Evolutionary conservation across 768 basidiomycete genomes (phyloP).

Genomic region (Trametes sanguinea): DNA sequence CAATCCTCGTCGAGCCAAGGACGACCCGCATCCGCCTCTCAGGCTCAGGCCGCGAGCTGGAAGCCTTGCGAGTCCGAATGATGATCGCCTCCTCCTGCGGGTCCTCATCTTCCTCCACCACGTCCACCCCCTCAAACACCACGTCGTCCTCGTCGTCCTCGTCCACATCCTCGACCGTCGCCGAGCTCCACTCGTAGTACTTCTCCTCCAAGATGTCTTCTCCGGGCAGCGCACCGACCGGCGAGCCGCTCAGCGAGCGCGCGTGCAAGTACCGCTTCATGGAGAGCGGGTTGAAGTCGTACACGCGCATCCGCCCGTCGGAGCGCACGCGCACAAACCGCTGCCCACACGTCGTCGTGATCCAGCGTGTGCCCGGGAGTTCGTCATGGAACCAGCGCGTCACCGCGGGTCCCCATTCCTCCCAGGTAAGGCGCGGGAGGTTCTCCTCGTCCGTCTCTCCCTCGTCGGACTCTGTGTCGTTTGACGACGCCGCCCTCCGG

Average conservation of each 20-base stretch:
- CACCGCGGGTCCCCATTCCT: slow-evolving; percentile 26
- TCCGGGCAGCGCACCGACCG: slow-evolving; percentile 6
- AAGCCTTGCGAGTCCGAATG: background rate
- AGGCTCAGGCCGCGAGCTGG: background rate
- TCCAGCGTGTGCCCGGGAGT: slow-evolving; percentile 30
- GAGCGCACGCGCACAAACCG: slow-evolving; percentile 26
- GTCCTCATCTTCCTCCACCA: background rate
- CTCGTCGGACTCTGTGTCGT: background rate
- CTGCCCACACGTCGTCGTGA: slow-evolving; percentile 36
- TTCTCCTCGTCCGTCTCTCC: background rate
- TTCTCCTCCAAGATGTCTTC: slow-evolving; percentile 10
- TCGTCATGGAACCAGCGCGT: slow-evolving; percentile 32
- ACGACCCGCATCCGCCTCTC: slow-evolving; percentile 9
- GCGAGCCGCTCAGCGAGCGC: slow-evolving; percentile 4
- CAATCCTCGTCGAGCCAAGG: slow-evolving; percentile 13
- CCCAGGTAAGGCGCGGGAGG: slow-evolving; percentile 21
- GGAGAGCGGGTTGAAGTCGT: slow-evolving; percentile 29
- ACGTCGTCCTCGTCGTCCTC: background rate
- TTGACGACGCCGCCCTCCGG: no score
- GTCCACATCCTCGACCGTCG: background rate
- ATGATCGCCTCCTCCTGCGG: background rate
- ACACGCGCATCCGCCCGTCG: slow-evolving; percentile 18
- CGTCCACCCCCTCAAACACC: background rate
- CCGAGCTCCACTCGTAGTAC: slow-evolving; percentile 1
- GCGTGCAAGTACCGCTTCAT: slow-evolving; percentile 9